Evolutionary conservation across 768 basidiomycete genomes (phyloP), one percentile per base, ranked within the genome.

Genomic region (Suillus sp.): DNA sequence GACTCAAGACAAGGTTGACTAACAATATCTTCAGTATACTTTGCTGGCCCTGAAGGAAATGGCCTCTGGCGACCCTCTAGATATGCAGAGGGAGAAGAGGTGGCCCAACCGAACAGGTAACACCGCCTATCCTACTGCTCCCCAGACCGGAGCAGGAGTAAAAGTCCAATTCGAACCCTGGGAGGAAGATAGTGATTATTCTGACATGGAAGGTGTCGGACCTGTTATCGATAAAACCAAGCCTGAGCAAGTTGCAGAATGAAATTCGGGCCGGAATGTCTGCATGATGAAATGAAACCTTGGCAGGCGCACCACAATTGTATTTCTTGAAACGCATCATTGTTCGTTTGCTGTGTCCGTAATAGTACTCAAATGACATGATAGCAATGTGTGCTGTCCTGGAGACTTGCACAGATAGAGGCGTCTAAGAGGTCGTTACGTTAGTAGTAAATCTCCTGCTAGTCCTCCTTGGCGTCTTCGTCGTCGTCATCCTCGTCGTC

Each of bases 71-170:
- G 86, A 86, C 57, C 85, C 85, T 10, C 68, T 94, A 11, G 93
- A 95, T 71, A 79, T 80, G 58, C 93, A 95, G 67, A 84, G 92
- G 60, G 88, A 91, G 68, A 80, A 85, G 70, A 82, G 93, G 42
- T 95, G 93, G 93, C 93, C 93, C 1, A 82, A 80, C 65, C 85
- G 81, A 59, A 84, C 84, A 37, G 54, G 63, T 6, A 68, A 53
- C n/a, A 63, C 48, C 10, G 27, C 65, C 38, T 25, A 60, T 30
- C 63, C 61, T 61, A 61, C 62, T 35, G 47, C 53, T 38, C 69
- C 75, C 43, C 75, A 75, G 38, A 32, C 60, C 16, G 65, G 70
- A 9, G 65, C 71, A 20, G 71, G 75, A 4, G 75, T 85, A 43
- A 80, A 84, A 67, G 89, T 91, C 11, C 73, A 83, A 56, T 87